phyloP scores from a whole-genome alignment of 139 green algal genomes.

The Bryopsis sp. region DNA sequence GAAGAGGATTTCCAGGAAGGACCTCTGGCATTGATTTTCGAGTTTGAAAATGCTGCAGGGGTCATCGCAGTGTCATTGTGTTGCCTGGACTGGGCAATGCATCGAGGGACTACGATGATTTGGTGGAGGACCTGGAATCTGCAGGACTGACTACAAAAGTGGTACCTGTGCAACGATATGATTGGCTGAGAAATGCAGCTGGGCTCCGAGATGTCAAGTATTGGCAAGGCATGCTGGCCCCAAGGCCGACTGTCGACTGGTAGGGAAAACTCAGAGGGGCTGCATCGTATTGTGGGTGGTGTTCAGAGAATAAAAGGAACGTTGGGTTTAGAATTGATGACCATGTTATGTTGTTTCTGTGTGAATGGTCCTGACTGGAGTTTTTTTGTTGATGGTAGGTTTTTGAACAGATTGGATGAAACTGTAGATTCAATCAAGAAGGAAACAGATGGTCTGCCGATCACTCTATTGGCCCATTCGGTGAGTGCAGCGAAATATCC shows the following conservation, averaged over 20 bases:
- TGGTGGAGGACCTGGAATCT: not conserved
- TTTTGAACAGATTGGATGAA: constrained; percentile 50
- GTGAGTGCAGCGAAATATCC: constrained; percentile 18
- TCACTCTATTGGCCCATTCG: constrained; percentile 80
- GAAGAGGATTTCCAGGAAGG: no score
- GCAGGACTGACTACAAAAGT: constrained; percentile 24
- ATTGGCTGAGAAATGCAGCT: constrained; percentile 81
- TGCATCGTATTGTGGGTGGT: no score
- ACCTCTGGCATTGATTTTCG: not conserved
- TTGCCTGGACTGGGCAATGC: constrained; percentile 10
- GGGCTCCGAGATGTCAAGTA: constrained; percentile 69
- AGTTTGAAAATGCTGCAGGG: not conserved
- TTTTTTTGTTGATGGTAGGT: constrained; percentile 34
- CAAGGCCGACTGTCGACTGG: constrained; percentile 88
- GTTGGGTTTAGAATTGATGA: no score
- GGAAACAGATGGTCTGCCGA: constrained; percentile 34
- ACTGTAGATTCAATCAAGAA: constrained; percentile 52
- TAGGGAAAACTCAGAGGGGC: constrained; percentile 16
- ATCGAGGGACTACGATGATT: constrained; percentile 9
- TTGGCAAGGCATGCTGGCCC: constrained; percentile 82
- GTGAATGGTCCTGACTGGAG: no score
- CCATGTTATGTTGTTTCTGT: no score
- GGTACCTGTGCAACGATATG: constrained; percentile 43
- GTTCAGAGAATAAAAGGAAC: no score
- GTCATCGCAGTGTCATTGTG: constrained; percentile 9